Conservation (phyloP, 192 early-diverging fungal species). For the Irineochytrium annulatum region DNA sequence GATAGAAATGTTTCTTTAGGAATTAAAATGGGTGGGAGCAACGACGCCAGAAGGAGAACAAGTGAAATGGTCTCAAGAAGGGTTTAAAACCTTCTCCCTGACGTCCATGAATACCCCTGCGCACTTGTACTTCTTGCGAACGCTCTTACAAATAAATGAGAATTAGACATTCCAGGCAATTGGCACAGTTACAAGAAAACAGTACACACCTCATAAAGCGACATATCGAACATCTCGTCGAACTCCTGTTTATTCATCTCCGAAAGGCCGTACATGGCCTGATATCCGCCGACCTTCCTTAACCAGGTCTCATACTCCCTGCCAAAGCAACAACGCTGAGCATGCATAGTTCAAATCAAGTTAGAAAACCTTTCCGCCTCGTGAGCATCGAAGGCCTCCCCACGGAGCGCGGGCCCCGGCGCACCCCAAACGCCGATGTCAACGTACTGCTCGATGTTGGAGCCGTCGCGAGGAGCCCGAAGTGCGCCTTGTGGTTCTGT, state of each 20-base stretch:
- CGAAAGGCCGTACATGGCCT: constrained; percentile 36
- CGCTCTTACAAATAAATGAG: constrained; percentile 2
- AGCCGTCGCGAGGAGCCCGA: constrained; percentile 16
- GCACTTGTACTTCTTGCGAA: constrained; percentile 27
- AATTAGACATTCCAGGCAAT: neutral
- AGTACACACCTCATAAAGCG: constrained; percentile 23
- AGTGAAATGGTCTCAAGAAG: too few relatives aligned
- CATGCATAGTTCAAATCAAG: too few relatives aligned
- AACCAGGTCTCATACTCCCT: constrained; percentile 27
- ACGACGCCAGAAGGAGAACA: too few relatives aligned
- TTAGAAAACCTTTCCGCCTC: too few relatives aligned
- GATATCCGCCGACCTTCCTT: constrained; percentile 22
- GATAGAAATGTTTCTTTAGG: too few relatives aligned
- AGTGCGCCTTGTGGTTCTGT: constrained; percentile 20
- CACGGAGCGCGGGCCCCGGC: constrained; percentile 18
- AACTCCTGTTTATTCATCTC: constrained; percentile 30
- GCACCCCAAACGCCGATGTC: constrained; percentile 42
- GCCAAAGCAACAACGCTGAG: too few relatives aligned
- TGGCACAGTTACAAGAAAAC: constrained; percentile 1
- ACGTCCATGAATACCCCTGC: constrained; percentile 29
- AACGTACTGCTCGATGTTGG: constrained; percentile 29
- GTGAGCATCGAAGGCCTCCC: constrained; percentile 24
- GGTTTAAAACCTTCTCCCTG: constrained; percentile 19
- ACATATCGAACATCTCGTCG: constrained; percentile 39
- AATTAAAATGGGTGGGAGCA: too few relatives aligned